Percentiles rank a stretch among this genome's conserved stretches.
phyloP scores from a whole-genome alignment of 2,329 filamentous ascomycete species.

The Basipetospora chlamydospora region DNA sequence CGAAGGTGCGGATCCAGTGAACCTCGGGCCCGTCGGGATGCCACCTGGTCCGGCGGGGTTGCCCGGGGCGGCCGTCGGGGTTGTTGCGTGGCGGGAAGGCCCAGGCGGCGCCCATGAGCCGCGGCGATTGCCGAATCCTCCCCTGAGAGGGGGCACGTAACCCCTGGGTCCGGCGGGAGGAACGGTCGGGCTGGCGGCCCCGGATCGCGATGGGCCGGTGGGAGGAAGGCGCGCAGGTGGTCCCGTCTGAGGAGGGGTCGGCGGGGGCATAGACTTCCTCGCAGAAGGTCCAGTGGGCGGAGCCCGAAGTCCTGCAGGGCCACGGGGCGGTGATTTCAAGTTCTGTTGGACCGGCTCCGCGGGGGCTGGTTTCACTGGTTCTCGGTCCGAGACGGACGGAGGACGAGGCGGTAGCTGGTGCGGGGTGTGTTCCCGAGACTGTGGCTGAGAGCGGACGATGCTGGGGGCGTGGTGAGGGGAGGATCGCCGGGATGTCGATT shows the following conservation, averaged over 20 bases:
- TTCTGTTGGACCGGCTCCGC: slow-evolving; percentile 15
- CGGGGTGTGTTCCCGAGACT: slow-evolving; percentile 27
- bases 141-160: slow-evolving; percentile 30
- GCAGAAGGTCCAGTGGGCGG: slow-evolving; percentile 30
- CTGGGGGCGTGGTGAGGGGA: slow-evolving; percentile 35
- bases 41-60: slow-evolving; percentile 21
- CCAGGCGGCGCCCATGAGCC: slow-evolving; percentile 24
- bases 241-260: not conserved
- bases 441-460: slow-evolving; percentile 30
- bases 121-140: slow-evolving; percentile 30
- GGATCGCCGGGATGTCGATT: slow-evolving; percentile 33
- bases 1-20: slow-evolving; percentile 17
- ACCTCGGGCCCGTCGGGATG: slow-evolving; percentile 35
- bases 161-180: slow-evolving; percentile 41
- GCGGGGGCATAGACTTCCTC: slow-evolving; percentile 4
- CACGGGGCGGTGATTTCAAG: slow-evolving; percentile 35
- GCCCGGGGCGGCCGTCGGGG: slow-evolving; percentile 17
- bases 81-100: slow-evolving; percentile 12
- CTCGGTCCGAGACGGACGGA: slow-evolving; percentile 1
- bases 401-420: slow-evolving; percentile 10
- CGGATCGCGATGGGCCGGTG: slow-evolving; percentile 2
- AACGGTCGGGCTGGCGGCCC: slow-evolving; percentile 24
- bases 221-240: not conserved
- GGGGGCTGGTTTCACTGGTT: slow-evolving; percentile 11
- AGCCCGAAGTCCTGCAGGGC: slow-evolving; percentile 36